Conservation (phyloP, 106 monocot species). For the Acorus calamus region DNA sequence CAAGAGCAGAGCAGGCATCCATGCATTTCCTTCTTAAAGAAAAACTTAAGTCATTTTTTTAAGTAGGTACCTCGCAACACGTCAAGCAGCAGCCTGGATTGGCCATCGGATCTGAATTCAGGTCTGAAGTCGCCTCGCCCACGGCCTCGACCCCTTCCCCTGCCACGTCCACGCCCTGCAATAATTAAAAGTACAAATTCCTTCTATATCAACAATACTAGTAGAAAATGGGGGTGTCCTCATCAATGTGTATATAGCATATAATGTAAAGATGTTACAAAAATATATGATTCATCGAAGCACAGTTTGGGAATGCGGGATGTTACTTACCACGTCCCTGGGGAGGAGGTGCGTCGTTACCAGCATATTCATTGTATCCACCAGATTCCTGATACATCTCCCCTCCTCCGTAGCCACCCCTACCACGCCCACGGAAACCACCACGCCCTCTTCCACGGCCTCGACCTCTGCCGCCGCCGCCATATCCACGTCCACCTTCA, state of each 20-base stretch:
- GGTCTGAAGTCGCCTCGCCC: background rate
- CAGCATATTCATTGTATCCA: background rate
- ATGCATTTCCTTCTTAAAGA: too few species aligned
- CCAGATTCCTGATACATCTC: background rate
- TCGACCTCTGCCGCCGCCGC: background rate
- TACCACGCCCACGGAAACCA: too few species aligned
- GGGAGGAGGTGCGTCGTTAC: background rate
- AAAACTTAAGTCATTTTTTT: too few species aligned
- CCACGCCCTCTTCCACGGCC: too few species aligned
- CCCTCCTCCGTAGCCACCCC: background rate
- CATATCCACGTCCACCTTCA: conserved; percentile 8
- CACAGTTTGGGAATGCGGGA: background rate
- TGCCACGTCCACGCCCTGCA: conserved; percentile 8
- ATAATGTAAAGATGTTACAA: background rate
- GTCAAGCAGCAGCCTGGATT: too few species aligned
- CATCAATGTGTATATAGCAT: too few species aligned
- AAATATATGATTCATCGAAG: background rate
- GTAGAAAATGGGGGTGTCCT: too few species aligned
- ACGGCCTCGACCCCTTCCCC: conserved; percentile 5
- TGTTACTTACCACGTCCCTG: background rate
- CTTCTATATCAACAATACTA: too few species aligned
- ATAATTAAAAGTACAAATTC: background rate
- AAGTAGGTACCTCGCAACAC: too few species aligned
- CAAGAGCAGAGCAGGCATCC: too few species aligned
- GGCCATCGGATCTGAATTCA: background rate